phyloP scores from a whole-genome alignment of 768 basidiomycete species.

The Obba rivulosa region DNA sequence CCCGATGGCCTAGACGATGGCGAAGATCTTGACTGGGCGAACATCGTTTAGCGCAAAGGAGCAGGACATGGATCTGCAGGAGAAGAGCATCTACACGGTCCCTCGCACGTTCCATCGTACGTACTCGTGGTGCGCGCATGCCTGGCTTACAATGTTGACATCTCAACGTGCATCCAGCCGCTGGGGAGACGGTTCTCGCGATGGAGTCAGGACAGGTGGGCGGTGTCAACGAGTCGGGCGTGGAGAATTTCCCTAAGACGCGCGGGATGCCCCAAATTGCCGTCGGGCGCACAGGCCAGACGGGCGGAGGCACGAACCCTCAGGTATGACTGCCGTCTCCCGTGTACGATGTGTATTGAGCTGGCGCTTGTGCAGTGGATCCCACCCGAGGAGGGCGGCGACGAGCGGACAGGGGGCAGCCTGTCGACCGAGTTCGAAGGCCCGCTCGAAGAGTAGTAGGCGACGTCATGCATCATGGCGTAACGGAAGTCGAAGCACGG shows the following conservation, averaged over 20 bases:
- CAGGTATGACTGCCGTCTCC: neutral
- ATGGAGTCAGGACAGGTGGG: neutral
- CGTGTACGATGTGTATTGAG: no score
- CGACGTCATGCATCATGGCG: no score
- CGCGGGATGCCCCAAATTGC: neutral
- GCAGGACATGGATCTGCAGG: neutral
- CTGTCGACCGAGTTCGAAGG: no score
- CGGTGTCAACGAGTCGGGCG: constrained; percentile 1
- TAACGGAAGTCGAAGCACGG: no score
- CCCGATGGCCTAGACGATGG: no score
- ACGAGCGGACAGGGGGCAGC: no score
- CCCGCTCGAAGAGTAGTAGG: no score
- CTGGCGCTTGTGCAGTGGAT: neutral
- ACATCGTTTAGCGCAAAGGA: neutral
- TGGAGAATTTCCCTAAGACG: constrained; percentile 1
- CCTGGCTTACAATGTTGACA: neutral
- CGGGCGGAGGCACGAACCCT: neutral
- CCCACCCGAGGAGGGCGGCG: neutral
- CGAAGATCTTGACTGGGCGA: neutral
- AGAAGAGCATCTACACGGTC: constrained; percentile 5
- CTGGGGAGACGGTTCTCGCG: neutral
- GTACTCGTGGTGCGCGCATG: neutral
- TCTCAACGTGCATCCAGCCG: neutral
- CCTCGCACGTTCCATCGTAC: constrained; percentile 1
- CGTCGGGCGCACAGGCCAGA: constrained; percentile 2